These are phyloP conservation scores for Grigorovia yakushimaensis DNA, from an alignment of 805 yeast species.

Conservation along the genomic window DNA sequence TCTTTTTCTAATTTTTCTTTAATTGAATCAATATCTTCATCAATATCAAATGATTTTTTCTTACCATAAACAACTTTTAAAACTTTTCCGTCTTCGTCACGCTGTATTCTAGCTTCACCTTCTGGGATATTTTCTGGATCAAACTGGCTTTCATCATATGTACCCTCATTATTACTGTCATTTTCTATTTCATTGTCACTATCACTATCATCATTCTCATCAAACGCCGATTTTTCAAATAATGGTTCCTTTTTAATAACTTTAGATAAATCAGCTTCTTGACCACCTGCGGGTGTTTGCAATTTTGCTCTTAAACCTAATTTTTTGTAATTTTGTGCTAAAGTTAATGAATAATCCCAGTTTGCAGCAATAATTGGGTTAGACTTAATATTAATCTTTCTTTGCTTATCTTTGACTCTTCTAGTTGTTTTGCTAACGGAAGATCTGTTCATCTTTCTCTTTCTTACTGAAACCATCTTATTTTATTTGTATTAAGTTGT, in stretches of 20 bases:
- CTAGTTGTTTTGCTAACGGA: slow-evolving; percentile 62
- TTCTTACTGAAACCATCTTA: slow-evolving; percentile 64
- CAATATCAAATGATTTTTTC: slow-evolving; percentile 33
- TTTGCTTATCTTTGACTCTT: slow-evolving; percentile 57
- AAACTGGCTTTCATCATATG: slow-evolving; percentile 24
- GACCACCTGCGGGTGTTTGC: slow-evolving; percentile 69
- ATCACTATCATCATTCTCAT: slow-evolving; percentile 27
- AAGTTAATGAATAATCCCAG: slow-evolving; percentile 80
- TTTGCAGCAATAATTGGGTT: slow-evolving; percentile 79
- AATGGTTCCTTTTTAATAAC: slow-evolving; percentile 30
- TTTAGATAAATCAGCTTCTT: slow-evolving; percentile 46
- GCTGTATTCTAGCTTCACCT: slow-evolving; percentile 69
- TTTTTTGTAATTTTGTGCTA: slow-evolving; percentile 76
- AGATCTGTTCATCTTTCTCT: slow-evolving; percentile 72
- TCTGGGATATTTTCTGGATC: slow-evolving; percentile 51
- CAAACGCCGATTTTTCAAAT: slow-evolving; percentile 16
- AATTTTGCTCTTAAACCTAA: slow-evolving; percentile 67
- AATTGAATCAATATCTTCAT: slow-evolving; percentile 26
- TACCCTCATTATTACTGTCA: slow-evolving; percentile 8
- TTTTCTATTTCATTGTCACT: slow-evolving; percentile 27
- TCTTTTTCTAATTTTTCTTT: slow-evolving; percentile 16
- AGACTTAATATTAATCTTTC: slow-evolving; percentile 53
- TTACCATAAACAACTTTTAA: slow-evolving; percentile 62
- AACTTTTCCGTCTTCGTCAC: slow-evolving; percentile 63
- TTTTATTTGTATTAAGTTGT: not conserved